Base-by-base conservation (phyloP, 306 rosid species). In the Begonia peltatifolia region DNA sequence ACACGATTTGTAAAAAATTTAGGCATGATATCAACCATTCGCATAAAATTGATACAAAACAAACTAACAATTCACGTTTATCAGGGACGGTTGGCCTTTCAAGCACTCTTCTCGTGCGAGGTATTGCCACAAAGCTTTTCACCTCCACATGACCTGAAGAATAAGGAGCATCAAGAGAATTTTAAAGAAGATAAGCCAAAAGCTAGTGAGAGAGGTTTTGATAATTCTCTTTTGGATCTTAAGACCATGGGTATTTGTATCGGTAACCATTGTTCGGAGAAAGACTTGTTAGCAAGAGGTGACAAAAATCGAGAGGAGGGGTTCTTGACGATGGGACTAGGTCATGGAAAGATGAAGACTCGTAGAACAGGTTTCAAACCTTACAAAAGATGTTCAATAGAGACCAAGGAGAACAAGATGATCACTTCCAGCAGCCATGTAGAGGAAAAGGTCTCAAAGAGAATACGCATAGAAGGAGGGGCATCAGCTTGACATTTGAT, bases 81-180 rank as follows among this genome's bases (percentile, higher is more conserved):
- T 63, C 73, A 86, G 94, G 99, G 99, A 62, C 75, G 88, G 49
- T 55, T 81, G 75, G 99, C 96, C 52, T 90, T 86, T 79, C 95
- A 74, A 77, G 95, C 94, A 50, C 82, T 86, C 52, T 90, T 90
- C 76, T 65, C 94, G 38, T 80, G 95, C 58, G 84, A 79, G 72
- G 84, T 83, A 60, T 62, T 90, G 79, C 96, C 94, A 4, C 99
- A 81, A 67, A 86, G 99, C 76, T 90, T 90, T 70, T 83, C 94
- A 56, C 93, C 99, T 66, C 81, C 79, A 6, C 69, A 68, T 44
- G 48, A 69, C 56, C 57, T 68, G 63, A 65, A 59, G 63, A 69
- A 70, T 36, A 54, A 50, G 57, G 76, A 55, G 50, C 58, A 67
- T 43, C 78, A 66, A 58, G 71, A 59, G 53, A 72, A 43, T 46